These are phyloP conservation scores for Penicillium bialowiezense DNA, from an alignment of 495 filamentous ascomycete species.

Conservation along the genomic window DNA sequence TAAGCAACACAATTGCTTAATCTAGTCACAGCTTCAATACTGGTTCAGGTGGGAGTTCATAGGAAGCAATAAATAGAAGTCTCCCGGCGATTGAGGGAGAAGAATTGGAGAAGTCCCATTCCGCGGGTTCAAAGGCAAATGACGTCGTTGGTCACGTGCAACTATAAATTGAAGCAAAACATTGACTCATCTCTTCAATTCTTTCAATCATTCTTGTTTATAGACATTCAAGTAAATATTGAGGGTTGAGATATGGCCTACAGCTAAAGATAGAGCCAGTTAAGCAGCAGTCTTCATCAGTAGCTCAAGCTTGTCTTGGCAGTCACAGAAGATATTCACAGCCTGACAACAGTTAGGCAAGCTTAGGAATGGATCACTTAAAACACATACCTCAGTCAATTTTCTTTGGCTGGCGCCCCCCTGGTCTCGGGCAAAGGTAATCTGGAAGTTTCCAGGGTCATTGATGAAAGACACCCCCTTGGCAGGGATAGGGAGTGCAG, in stretches of 20 bases:
- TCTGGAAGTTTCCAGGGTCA: slow-evolving; percentile 44
- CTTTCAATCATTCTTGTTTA: too few species aligned
- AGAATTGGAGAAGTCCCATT: slow-evolving; percentile 9
- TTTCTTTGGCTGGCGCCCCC: slow-evolving; percentile 51
- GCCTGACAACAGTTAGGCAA: slow-evolving; percentile 32
- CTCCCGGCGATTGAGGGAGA: not conserved
- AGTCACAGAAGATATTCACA: slow-evolving; percentile 59
- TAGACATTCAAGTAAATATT: too few species aligned
- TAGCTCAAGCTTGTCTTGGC: slow-evolving; percentile 52
- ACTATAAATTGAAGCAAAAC: not conserved
- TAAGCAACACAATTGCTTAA: slow-evolving; percentile 6
- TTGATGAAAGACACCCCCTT: slow-evolving; percentile 29
- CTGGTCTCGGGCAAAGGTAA: slow-evolving; percentile 48
- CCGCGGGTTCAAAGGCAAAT: slow-evolving; percentile 12
- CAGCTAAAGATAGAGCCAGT: too few species aligned
- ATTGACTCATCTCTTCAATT: not conserved
- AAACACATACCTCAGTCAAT: slow-evolving; percentile 43
- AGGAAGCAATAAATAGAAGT: too few species aligned
- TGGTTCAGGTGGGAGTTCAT: too few species aligned
- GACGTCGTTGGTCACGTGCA: slow-evolving; percentile 28
- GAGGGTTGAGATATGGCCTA: too few species aligned
- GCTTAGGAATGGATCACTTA: slow-evolving; percentile 1
- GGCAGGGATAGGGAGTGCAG: slow-evolving; percentile 5
- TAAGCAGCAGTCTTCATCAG: slow-evolving; percentile 25
- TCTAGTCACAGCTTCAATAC: too few species aligned